Percentiles rank a stretch among this genome's conserved stretches.
phyloP scores from a whole-genome alignment of 2,329 filamentous ascomycete species.

The Zasmidium angulare region DNA sequence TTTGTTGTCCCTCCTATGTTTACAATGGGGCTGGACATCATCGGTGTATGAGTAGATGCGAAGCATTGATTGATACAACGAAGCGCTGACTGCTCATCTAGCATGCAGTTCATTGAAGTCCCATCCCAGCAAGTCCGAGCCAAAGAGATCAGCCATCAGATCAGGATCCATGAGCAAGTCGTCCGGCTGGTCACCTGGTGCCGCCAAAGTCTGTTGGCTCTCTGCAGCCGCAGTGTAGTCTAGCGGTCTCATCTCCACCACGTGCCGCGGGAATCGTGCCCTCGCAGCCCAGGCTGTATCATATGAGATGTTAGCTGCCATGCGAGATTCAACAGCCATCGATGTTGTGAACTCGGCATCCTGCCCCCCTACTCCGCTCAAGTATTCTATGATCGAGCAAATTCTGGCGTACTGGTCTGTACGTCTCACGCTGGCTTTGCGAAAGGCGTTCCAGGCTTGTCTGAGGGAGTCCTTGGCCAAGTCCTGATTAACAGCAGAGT shows the following conservation, averaged over 20 bases:
- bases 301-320: conserved; percentile 2
- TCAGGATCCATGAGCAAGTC: conserved; percentile 5
- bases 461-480: conserved; percentile 3
- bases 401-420: conserved; percentile 9
- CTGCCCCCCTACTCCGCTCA: conserved; percentile 8
- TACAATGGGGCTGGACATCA: too few species aligned
- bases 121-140: conserved; percentile 5
- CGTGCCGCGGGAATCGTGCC: conserved; percentile 1
- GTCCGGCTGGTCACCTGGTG: conserved; percentile 2
- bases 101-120: not conserved
- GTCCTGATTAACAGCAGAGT: conserved; percentile 2
- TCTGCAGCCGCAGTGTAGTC: conserved; percentile 9
- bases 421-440: conserved; percentile 1
- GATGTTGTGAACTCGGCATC: conserved; percentile 3
- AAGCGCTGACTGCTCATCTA: not conserved
- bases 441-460: conserved; percentile 8
- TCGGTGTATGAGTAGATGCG: too few species aligned
- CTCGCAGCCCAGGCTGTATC: conserved; percentile 8
- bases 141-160: conserved; percentile 3
- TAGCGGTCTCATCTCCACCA: conserved; percentile 4
- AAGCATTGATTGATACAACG: not conserved
- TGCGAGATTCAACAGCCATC: conserved; percentile 4
- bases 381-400: conserved; percentile 9
- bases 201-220: conserved; percentile 1
- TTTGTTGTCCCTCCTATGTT: too few species aligned